Base-by-base conservation (phyloP, 257 asterid genomes). In the Plantago ovata region DNA sequence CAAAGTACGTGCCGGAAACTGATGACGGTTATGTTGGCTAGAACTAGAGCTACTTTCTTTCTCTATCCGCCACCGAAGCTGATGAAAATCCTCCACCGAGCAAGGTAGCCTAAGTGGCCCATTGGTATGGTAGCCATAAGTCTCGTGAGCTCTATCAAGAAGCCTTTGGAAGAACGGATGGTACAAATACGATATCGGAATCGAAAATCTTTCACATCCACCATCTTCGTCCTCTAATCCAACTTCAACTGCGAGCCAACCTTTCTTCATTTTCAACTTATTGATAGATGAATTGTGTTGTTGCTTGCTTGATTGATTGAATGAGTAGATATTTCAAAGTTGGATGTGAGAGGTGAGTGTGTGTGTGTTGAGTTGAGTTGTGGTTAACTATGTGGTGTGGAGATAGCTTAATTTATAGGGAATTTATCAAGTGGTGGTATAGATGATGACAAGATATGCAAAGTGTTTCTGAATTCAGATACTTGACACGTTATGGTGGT, bases 261-360 rank as follows among this genome's bases (percentile, higher is more conserved):
- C 85, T 58, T 79, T 79, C 80, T 79, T 79, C 66, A 67, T 62
- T 71, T 69, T 75, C 74, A 64, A 66, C 77, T 72, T 72, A 8
- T 28, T 1, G 4, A 28, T 28, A 28, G n/a, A n/a, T n/a, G n/a
- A n/a, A n/a, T n/a, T n/a, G n/a, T 28, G 36, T 28, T 28, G 2
- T 28, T 28, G 36, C n/a, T n/a, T 28, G 36, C 4, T 28, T 3
- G 36, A 28, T 28, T 28, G 4, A 28, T 0, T 28, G 36, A 28
- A 28, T 28, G 36, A 28, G 36, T 6, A 28, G 36, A 28, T 28
- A 28, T 28, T 28, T 28, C 36, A 28, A 28, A 28, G 36, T 28
- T 28, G 36, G 7, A 28, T 28, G 36, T n/a, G n/a, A n/a, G n/a
- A n/a, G n/a, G n/a, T n/a, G n/a, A n/a, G n/a, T n/a, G n/a, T n/a